Evolutionary conservation across 2,329 filamentous ascomycete genomes (phyloP).

Genomic region (Arthrobotrys conoides): DNA sequence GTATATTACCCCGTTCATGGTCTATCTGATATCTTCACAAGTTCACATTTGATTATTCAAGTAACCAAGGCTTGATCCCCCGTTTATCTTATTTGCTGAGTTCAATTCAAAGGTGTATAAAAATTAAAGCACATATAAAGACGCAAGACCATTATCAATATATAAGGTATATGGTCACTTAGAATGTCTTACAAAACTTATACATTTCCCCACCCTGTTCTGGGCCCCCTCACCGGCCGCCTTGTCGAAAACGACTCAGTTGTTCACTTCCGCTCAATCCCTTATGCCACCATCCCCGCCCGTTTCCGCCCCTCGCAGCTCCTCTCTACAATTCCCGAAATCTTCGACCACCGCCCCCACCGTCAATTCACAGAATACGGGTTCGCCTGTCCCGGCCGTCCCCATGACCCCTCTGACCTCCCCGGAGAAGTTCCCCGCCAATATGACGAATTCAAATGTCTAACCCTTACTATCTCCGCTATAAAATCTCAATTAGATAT

Average conservation of each 20-base stretch:
- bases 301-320: conserved; percentile 50
- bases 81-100: background rate
- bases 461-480: conserved; percentile 53
- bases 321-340: conserved; percentile 41
- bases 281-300: conserved; percentile 53
- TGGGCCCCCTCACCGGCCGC: conserved; percentile 50
- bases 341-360: conserved; percentile 52
- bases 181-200: conserved; percentile 36
- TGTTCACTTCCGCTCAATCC: conserved; percentile 55
- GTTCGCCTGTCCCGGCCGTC: conserved; percentile 51
- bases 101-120: too few relatives aligned
- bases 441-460: conserved; percentile 56
- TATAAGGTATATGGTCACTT: background rate
- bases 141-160: background rate
- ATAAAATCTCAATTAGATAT: conserved; percentile 19
- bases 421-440: conserved; percentile 33
- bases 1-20: background rate
- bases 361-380: conserved; percentile 56
- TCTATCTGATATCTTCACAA: background rate
- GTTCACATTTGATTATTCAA: too few relatives aligned
- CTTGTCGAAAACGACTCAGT: conserved; percentile 44
- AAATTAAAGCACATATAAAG: too few relatives aligned
- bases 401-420: conserved; percentile 35
- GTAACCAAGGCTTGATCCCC: too few relatives aligned
- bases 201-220: conserved; percentile 34